phyloP scores from a whole-genome alignment of 768 basidiomycete species.

The Boletus huronensis region DNA sequence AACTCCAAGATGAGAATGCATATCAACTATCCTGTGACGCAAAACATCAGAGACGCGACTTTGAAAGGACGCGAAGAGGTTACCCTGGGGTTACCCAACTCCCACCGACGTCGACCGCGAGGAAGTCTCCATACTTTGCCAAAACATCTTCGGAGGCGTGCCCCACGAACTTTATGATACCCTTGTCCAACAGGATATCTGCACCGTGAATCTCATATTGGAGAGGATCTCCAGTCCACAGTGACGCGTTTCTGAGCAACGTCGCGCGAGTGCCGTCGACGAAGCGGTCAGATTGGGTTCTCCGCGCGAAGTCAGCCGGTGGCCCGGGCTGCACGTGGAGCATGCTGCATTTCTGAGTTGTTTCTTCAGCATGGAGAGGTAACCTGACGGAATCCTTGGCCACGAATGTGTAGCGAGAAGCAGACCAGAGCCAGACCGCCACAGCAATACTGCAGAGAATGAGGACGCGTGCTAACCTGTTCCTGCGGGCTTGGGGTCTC shows the following conservation, averaged over 20 bases:
- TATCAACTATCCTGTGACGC: slow-evolving; percentile 48
- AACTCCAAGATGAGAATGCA: slow-evolving; percentile 81
- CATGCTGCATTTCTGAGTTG: slow-evolving; percentile 33
- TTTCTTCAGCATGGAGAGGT: slow-evolving; percentile 29
- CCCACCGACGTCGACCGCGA: slow-evolving; percentile 56
- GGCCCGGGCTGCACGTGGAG: slow-evolving; percentile 38
- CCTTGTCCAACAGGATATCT: slow-evolving; percentile 40
- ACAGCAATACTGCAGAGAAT: slow-evolving; percentile 15
- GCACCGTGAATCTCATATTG: slow-evolving; percentile 36
- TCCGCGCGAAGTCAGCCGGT: slow-evolving; percentile 30
- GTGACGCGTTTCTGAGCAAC: slow-evolving; percentile 45
- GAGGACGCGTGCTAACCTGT: slow-evolving; percentile 13
- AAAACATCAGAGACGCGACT: slow-evolving; percentile 34
- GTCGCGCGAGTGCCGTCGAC: slow-evolving; percentile 37
- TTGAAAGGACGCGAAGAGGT: slow-evolving; percentile 20
- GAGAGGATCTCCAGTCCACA: slow-evolving; percentile 48
- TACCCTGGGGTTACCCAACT: slow-evolving; percentile 72
- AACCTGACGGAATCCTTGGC: slow-evolving; percentile 16
- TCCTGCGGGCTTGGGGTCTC: slow-evolving; percentile 9
- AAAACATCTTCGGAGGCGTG: slow-evolving; percentile 41
- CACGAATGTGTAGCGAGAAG: slow-evolving; percentile 11
- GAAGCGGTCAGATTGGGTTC: slow-evolving; percentile 38
- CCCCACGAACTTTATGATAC: slow-evolving; percentile 35
- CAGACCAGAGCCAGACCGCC: slow-evolving; percentile 19
- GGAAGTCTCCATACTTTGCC: slow-evolving; percentile 41